phyloP scores from a whole-genome alignment of 345 rosid species.

The Noccaea caerulescens region DNA sequence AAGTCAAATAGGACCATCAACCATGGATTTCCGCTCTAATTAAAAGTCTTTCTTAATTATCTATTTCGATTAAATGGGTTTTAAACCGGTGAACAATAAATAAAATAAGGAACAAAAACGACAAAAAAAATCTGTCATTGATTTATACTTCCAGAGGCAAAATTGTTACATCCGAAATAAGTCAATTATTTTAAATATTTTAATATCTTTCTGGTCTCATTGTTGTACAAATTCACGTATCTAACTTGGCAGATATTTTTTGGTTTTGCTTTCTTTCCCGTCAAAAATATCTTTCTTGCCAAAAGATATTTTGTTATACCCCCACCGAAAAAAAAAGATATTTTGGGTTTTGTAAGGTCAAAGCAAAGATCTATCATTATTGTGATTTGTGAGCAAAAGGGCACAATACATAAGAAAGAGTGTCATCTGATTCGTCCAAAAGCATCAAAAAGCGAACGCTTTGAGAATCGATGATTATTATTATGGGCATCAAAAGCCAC shows the following conservation, averaged over 20 bases:
- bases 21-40: neutral
- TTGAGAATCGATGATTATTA: constrained; percentile 16
- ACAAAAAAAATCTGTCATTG: constrained; percentile 20
- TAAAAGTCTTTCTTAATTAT: neutral
- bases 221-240: constrained; percentile 14
- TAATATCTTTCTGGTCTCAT: constrained; percentile 1
- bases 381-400: neutral
- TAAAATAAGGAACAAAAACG: constrained; percentile 7
- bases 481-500: constrained; percentile 20
- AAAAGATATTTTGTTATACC: constrained; percentile 30
- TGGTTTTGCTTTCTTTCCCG: neutral
- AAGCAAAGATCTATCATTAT: constrained; percentile 28
- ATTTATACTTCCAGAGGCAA: neutral
- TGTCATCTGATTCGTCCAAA: constrained; percentile 36
- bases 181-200: neutral
- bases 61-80: neutral
- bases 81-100: neutral
- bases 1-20: neutral
- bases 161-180: constrained; percentile 4
- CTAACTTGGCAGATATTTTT: constrained; percentile 39
- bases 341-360: constrained; percentile 40
- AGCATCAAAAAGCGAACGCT: constrained; percentile 24
- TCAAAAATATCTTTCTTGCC: constrained; percentile 28
- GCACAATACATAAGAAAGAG: neutral
- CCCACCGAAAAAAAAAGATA: constrained; percentile 30